Evolutionary conservation across 2,329 filamentous ascomycete genomes (phyloP), one percentile per base, ranked within the genome.

Genomic region (Penicillium psychrosexuale): DNA sequence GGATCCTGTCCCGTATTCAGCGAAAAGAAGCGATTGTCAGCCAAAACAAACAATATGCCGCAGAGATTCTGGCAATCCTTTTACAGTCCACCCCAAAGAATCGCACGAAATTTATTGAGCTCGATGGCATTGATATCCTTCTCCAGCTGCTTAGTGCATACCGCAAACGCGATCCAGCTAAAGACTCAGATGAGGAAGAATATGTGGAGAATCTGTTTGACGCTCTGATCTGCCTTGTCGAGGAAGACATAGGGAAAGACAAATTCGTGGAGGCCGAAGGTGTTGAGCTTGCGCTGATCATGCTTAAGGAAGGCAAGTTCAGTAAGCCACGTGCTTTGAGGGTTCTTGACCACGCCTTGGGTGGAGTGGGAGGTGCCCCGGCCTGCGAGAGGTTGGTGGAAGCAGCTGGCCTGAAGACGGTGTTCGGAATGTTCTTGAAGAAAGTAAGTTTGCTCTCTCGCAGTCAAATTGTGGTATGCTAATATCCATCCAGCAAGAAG

Each of bases 191-290:
- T 47, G 94, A 97, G 72, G 92, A 96, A 69, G 94, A 99, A 75
- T 97, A 90, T 70, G 89, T 95, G 69, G 91, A 96, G 73, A 96
- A 99, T 62, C 70, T 97, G 0, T 99, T 99, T 70, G 92, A 96
- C 67, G 84, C 87, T 1, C 71, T 97, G 17, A 89, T 90, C 0
- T 95, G 89, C 63, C 76, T 96, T 1, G 88, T 87, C 0, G 89
- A 96, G 64, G 88, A 91, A 55, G 71, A 80, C 0, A 74, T 81
- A 5, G 92, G 92, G 6, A 97, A 97, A 72, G 68, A 75, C 9
- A 90, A 90, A 56, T 94, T 97, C 59, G 69, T 96, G 33, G 89
- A 94, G 63, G 91, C 90, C 1, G 94, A 99, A 75, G 94, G 94
- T 36, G 83, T 96, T 11, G 94, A 99, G 70, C 82, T 99, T 6